A percentile compares a stretch with the other conserved stretches of the same genome.
phyloP scores from a whole-genome alignment of 192 early-diverging fungal genomes.

The Podila horticola region DNA sequence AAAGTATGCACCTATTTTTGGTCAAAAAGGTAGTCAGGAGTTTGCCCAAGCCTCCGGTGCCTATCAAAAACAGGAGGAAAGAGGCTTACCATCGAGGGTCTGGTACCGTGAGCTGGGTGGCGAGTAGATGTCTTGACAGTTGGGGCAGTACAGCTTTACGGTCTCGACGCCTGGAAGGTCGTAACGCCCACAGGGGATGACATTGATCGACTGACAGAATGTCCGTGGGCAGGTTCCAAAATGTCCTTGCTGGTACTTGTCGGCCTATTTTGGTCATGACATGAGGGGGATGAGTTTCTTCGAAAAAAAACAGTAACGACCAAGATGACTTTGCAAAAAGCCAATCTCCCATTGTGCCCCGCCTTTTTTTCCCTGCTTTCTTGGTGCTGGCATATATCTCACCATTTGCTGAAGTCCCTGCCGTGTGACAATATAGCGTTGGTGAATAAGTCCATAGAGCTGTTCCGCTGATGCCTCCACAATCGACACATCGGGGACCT shows the following conservation, averaged over 20 bases:
- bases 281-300: too few species aligned
- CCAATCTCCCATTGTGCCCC: background rate
- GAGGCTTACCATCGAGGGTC: constrained; percentile 70
- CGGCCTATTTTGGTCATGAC: constrained; percentile 50
- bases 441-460: constrained; percentile 95
- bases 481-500: constrained; percentile 75
- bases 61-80: background rate
- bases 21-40: too few species aligned
- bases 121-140: constrained; percentile 81
- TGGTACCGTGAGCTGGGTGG: constrained; percentile 75
- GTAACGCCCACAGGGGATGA: constrained; percentile 77
- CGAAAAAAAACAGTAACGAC: too few species aligned
- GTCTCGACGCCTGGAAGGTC: constrained; percentile 74
- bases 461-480: constrained; percentile 88
- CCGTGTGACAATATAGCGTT: constrained; percentile 90
- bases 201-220: constrained; percentile 67
- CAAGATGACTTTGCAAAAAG: too few species aligned
- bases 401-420: constrained; percentile 88
- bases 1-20: constrained; percentile 87
- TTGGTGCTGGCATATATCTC: constrained; percentile 4
- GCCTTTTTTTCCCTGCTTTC: background rate
- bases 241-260: constrained; percentile 77
- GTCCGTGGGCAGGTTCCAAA: constrained; percentile 83
- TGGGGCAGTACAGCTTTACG: constrained; percentile 83
- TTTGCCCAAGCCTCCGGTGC: background rate